A percentile compares a stretch with the other conserved stretches of the same genome.
Conservation (phyloP, 139 green algal genomes). For the Auxenochlorella pyrenoidosa region DNA sequence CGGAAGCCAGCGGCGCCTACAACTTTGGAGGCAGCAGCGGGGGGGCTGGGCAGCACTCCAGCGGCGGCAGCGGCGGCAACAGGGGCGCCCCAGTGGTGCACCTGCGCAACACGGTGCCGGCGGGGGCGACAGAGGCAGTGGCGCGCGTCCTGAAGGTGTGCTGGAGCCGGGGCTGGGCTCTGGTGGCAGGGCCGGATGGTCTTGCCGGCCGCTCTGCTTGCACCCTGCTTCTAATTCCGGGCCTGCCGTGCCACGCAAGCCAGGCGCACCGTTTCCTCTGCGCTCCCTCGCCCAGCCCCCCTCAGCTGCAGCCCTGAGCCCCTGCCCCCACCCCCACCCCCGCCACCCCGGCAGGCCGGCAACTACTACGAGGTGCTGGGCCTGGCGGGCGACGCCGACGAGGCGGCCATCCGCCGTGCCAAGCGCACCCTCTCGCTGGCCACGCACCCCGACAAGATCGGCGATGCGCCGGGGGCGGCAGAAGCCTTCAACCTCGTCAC, state of each 20-base stretch:
- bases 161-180: background rate
- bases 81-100: background rate
- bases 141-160: conserved; percentile 10
- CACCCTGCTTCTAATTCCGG: background rate
- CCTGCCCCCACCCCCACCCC: background rate
- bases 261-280: too few species aligned
- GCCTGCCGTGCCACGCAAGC: background rate
- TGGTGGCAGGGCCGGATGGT: too few species aligned
- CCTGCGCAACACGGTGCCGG: conserved; percentile 22
- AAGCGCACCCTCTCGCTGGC: conserved; percentile 34
- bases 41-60: background rate
- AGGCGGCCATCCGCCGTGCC: conserved; percentile 21
- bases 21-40: background rate
- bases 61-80: background rate
- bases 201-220: too few species aligned
- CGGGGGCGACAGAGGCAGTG: conserved; percentile 10
- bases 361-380: conserved; percentile 40
- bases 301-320: background rate
- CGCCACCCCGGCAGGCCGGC: too few species aligned
- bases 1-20: background rate
- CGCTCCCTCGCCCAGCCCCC: too few species aligned
- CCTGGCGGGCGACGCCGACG: background rate
- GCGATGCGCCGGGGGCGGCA: conserved; percentile 16
- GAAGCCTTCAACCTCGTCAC: conserved; percentile 39
- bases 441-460: conserved; percentile 48